Percentiles rank a stretch among this genome's conserved stretches.
phyloP scores from a whole-genome alignment of 2,329 filamentous ascomycete genomes.

The Leptosphaerulina australis region DNA sequence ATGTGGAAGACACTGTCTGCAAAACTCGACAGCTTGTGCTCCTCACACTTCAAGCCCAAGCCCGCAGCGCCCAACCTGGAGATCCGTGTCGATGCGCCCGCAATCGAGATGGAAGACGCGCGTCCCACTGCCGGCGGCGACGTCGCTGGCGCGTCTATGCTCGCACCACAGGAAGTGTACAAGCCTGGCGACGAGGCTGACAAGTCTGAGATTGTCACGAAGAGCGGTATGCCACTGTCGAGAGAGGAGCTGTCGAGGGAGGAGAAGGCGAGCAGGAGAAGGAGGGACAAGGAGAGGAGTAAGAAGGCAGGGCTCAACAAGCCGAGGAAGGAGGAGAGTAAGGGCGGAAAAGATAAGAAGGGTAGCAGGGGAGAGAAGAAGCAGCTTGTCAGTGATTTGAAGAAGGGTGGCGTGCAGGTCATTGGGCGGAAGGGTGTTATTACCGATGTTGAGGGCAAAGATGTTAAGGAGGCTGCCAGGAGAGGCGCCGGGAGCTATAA shows the following conservation, averaged over 20 bases:
- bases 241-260: slow-evolving; percentile 87
- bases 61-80: slow-evolving; percentile 79
- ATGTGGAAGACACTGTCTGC: slow-evolving; percentile 82
- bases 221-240: slow-evolving; percentile 77
- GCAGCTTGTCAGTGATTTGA: slow-evolving; percentile 69
- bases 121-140: slow-evolving; percentile 82
- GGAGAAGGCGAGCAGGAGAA: slow-evolving; percentile 76
- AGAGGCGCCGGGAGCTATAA: slow-evolving; percentile 44
- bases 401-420: slow-evolving; percentile 86
- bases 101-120: slow-evolving; percentile 92
- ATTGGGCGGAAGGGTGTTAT: slow-evolving; percentile 90
- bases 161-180: slow-evolving; percentile 96
- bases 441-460: slow-evolving; percentile 81
- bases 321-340: slow-evolving; percentile 55
- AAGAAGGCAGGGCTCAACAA: slow-evolving; percentile 67
- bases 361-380: slow-evolving; percentile 55
- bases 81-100: slow-evolving; percentile 88
- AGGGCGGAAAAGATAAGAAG: slow-evolving; percentile 59
- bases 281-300: slow-evolving; percentile 84
- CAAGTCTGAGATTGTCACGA: slow-evolving; percentile 75
- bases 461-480: slow-evolving; percentile 55
- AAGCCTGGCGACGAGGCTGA: slow-evolving; percentile 72
- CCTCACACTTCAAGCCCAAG: slow-evolving; percentile 95
- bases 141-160: slow-evolving; percentile 69
- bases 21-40: slow-evolving; percentile 86